Evolutionary conservation across 257 asterid species (phyloP), one percentile per base, ranked within the genome.

Genomic region (Jacaranda copaia): DNA sequence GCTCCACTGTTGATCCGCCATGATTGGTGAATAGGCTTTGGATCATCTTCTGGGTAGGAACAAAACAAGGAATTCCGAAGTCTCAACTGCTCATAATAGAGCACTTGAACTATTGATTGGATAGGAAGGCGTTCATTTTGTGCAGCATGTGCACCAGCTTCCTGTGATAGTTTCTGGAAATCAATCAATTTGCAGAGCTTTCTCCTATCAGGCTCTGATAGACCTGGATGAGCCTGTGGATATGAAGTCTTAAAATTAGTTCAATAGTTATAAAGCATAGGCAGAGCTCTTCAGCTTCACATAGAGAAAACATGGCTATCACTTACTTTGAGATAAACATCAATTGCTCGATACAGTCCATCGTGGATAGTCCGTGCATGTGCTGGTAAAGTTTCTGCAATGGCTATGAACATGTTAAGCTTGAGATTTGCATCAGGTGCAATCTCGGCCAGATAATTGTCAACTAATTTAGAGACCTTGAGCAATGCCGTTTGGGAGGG

Each of bases 61-160:
- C 85, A 84, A 52, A 85, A 87, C 38, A 93, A 76, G 62, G 99
- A 82, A 55, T 83, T 93, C 1, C 98, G 89, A 7, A 95, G 96
- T 70, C 96, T 86, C 81, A 93, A 35, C 79, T 95, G 99, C 85
- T 95, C 99, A 46, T 90, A 85, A 68, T 92, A 95, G 69, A 95
- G 97, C 43, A 93, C 99, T 77, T 95, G 99, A 57, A 95, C 98
- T 19, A 93, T 90, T 13, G 99, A 91, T 77, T 95, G 99, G 86
- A 93, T 79, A 0, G 99, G 94, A 42, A 95, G 99, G 68, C 98
- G 96, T 56, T 95, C 99, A 76, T 93, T 95, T 82, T 93, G 98
- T 15, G 99, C 99, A 7, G 99, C 99, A 5, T 95, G 99, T 3
- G 98, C 91, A 4, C 99, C 98, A 0, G 98, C 97, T 85, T 95